phyloP scores from a whole-genome alignment of 1,284 basidiomycete genomes.

The Cryptococcus wingfieldii region DNA sequence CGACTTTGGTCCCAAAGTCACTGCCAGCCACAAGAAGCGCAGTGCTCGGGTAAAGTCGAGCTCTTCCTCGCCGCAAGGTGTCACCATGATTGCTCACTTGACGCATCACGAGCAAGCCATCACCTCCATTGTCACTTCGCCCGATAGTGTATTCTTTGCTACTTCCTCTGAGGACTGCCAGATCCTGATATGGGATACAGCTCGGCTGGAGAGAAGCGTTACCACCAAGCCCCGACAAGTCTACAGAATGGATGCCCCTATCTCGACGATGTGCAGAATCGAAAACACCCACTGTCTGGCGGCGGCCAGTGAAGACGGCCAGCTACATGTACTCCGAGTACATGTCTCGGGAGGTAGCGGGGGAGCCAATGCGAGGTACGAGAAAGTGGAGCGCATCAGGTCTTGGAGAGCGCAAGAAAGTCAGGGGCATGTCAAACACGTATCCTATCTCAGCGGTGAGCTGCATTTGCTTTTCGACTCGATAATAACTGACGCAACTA shows the following conservation, averaged over 20 bases:
- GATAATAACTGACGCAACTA: not conserved
- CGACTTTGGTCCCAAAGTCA: slow-evolving; percentile 83
- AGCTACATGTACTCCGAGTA: slow-evolving; percentile 74
- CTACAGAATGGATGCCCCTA: slow-evolving; percentile 56
- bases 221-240: slow-evolving; percentile 46
- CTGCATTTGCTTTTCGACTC: not conserved
- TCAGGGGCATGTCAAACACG: slow-evolving; percentile 32
- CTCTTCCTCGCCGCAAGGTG: slow-evolving; percentile 55
- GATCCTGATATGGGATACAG: slow-evolving; percentile 78
- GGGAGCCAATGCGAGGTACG: slow-evolving; percentile 66
- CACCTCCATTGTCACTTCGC: slow-evolving; percentile 77
- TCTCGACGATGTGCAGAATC: slow-evolving; percentile 74
- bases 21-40: slow-evolving; percentile 70
- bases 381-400: slow-evolving; percentile 64
- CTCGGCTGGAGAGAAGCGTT: slow-evolving; percentile 70
- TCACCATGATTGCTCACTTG: slow-evolving; percentile 78
- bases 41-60: slow-evolving; percentile 55
- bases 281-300: slow-evolving; percentile 84
- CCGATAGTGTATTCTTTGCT: slow-evolving; percentile 91
- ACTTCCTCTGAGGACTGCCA: slow-evolving; percentile 80
- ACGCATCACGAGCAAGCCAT: slow-evolving; percentile 75
- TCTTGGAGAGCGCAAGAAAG: slow-evolving; percentile 23
- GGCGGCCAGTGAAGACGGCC: slow-evolving; percentile 79
- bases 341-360: slow-evolving; percentile 58
- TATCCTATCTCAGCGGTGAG: slow-evolving; percentile 37